These are phyloP conservation scores for Gossypium davidsonii DNA, from an alignment of 441 rosid species.

Conservation along the genomic window DNA sequence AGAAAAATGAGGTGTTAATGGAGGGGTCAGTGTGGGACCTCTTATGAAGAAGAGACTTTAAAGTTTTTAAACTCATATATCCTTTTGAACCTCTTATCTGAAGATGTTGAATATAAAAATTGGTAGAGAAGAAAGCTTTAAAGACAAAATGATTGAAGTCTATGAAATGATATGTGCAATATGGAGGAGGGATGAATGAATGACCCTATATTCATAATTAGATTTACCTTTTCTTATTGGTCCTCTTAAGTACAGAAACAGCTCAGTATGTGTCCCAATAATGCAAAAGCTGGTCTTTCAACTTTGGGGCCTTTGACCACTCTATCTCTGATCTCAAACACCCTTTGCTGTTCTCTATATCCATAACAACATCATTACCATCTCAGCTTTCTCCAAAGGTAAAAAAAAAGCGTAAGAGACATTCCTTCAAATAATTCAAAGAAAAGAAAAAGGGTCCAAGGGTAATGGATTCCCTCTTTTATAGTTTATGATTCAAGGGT, in stretches of 20 bases:
- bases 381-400: conserved; percentile 37
- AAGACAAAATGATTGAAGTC: conserved; percentile 44
- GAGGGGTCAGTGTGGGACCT: conserved; percentile 19
- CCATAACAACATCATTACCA: conserved; percentile 62
- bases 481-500: conserved; percentile 12
- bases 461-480: conserved; percentile 9
- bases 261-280: conserved; percentile 31
- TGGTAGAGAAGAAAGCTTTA: conserved; percentile 14
- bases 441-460: conserved; percentile 4
- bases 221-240: conserved; percentile 26
- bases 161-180: conserved; percentile 43
- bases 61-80: conserved; percentile 8
- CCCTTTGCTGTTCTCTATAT: conserved; percentile 39
- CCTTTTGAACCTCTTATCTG: conserved; percentile 21
- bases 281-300: conserved; percentile 34
- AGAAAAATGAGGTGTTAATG: conserved; percentile 19
- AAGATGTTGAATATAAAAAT: conserved; percentile 20
- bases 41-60: conserved; percentile 37
- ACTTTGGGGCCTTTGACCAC: conserved; percentile 50
- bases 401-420: conserved; percentile 15
- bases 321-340: conserved; percentile 28
- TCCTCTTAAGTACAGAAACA: conserved; percentile 36
- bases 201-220: conserved; percentile 22
- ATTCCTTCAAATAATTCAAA: conserved; percentile 30
- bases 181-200: conserved; percentile 19